phyloP scores from a whole-genome alignment of 371 early-diverging fungal genomes.

The Apophysomyces elegans region DNA sequence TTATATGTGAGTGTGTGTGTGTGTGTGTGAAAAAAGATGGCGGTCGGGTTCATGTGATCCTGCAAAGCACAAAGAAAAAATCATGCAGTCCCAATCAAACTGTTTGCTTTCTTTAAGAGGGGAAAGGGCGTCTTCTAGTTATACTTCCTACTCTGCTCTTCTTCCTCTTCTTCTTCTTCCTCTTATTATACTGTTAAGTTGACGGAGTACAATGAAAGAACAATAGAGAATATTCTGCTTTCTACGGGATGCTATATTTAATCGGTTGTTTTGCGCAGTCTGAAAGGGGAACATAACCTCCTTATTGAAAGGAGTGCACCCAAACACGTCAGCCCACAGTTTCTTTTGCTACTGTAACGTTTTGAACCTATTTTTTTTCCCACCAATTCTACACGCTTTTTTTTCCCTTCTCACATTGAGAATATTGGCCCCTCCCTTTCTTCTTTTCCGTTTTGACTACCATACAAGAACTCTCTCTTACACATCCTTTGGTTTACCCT shows the following conservation, averaged over 20 bases:
- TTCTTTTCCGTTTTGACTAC: no score
- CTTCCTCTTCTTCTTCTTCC: conserved; percentile 4
- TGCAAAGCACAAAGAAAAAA: conserved; percentile 4
- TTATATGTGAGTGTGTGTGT: neutral
- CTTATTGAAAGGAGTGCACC: conserved; percentile 8
- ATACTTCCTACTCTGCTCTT: neutral
- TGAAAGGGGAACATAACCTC: neutral
- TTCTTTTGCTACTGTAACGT: conserved; percentile 12
- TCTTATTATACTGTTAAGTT: neutral
- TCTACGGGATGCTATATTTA: neutral
- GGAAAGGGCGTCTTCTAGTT: neutral
- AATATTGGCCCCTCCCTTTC: neutral
- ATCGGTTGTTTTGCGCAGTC: neutral
- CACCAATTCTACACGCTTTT: neutral
- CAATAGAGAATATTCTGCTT: no score
- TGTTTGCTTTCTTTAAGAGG: neutral
- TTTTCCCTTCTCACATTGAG: neutral
- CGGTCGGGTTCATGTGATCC: neutral
- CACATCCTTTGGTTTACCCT: neutral
- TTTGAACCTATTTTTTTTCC: neutral
- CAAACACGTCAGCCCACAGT: conserved; percentile 12
- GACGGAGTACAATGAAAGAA: neutral
- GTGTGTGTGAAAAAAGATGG: neutral
- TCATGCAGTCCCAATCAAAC: neutral
- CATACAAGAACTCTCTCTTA: neutral